Conservation (phyloP, 225 moss, liverwort and hornwort species). For the Pseudisothecium myosuroides region DNA sequence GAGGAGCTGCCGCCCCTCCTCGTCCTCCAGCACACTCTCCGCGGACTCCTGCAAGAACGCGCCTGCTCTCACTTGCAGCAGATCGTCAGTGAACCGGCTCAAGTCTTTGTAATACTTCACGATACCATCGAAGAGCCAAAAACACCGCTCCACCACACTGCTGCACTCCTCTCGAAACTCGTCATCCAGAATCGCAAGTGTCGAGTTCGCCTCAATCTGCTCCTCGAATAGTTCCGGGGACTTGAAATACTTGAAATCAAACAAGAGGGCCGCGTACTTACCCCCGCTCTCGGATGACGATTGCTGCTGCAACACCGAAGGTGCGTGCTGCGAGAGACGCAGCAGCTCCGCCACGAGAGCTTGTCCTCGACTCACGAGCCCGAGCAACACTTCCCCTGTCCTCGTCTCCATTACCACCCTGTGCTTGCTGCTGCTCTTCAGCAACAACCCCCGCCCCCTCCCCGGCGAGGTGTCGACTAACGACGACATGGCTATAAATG, state of each 20-base stretch:
- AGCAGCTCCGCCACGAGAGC: constrained; percentile 89
- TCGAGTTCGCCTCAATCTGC: constrained; percentile 58
- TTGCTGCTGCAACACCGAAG: constrained; percentile 51
- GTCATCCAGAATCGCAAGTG: constrained; percentile 65
- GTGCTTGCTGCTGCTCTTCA: constrained; percentile 16
- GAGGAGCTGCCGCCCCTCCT: constrained; percentile 88
- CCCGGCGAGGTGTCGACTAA: constrained; percentile 13
- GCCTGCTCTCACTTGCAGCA: constrained; percentile 61
- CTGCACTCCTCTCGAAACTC: constrained; percentile 83
- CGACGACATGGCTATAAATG: constrained; percentile 32
- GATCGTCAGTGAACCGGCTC: constrained; percentile 57
- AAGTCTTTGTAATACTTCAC: constrained; percentile 80
- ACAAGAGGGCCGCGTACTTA: constrained; percentile 54
- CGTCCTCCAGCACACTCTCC: constrained; percentile 87
- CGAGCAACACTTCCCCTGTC: constrained; percentile 46
- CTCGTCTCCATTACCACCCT: constrained; percentile 36
- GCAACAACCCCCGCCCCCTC: constrained; percentile 21
- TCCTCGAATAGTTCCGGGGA: constrained; percentile 83
- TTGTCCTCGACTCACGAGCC: constrained; percentile 89
- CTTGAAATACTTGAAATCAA: constrained; percentile 90
- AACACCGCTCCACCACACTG: constrained; percentile 62
- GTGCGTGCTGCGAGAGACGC: constrained; percentile 82
- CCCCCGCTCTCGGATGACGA: constrained; percentile 23
- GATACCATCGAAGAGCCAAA: constrained; percentile 77
- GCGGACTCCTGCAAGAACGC: constrained; percentile 68